Percentiles rank a stretch among this genome's conserved stretches.
phyloP scores from a whole-genome alignment of 1,284 basidiomycete genomes.

The Agroathelia rolfsii region DNA sequence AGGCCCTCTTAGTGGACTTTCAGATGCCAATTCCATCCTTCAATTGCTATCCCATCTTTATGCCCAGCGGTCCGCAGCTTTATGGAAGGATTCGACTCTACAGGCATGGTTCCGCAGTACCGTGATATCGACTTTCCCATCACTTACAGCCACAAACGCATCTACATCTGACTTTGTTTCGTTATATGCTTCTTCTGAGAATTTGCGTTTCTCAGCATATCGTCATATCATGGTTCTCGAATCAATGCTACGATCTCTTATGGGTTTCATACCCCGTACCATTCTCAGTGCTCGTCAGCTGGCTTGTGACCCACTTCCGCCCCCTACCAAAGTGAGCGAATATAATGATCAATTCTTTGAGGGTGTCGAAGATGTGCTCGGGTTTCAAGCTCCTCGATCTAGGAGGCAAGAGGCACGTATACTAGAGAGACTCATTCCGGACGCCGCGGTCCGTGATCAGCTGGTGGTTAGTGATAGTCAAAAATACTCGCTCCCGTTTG shows the following conservation, averaged over 20 bases:
- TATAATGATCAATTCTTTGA: constrained; percentile 71
- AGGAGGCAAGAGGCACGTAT: constrained; percentile 35
- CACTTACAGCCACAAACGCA: constrained; percentile 24
- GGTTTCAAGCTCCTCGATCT: constrained; percentile 22
- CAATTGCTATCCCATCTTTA: constrained; percentile 82
- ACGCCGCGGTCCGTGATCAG: constrained; percentile 43
- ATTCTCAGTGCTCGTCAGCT: constrained; percentile 43
- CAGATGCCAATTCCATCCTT: constrained; percentile 33
- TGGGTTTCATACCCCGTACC: constrained; percentile 60
- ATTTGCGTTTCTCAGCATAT: constrained; percentile 47
- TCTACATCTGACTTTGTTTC: constrained; percentile 31
- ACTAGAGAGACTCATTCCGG: constrained; percentile 47
- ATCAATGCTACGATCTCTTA: constrained; percentile 41
- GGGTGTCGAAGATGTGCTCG: constrained; percentile 44
- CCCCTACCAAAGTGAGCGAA: constrained; percentile 39
- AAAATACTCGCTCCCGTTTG: too few species aligned
- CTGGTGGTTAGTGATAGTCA: constrained; percentile 38
- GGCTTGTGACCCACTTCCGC: constrained; percentile 77
- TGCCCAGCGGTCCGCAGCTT: constrained; percentile 57
- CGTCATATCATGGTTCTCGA: constrained; percentile 71
- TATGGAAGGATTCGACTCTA: constrained; percentile 74
- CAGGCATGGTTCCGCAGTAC: constrained; percentile 62
- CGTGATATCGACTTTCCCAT: constrained; percentile 30
- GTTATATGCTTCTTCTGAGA: constrained; percentile 31
- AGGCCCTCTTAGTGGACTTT: too few species aligned